These are phyloP conservation scores for Claviceps humidiphila DNA, from an alignment of 2,329 filamentous ascomycete genomes.

Conservation along the genomic window DNA sequence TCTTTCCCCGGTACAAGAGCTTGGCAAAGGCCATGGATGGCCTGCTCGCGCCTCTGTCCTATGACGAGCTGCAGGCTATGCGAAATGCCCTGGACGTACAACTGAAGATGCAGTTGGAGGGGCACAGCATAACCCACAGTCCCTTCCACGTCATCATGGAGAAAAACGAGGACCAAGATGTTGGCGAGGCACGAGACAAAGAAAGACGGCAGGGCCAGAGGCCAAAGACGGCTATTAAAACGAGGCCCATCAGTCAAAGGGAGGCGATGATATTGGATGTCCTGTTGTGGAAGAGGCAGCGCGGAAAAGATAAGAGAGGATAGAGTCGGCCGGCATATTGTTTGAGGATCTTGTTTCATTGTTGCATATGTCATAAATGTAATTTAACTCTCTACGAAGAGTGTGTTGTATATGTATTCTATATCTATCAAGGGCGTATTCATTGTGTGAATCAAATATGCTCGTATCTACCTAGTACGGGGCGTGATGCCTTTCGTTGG, in stretches of 20 bases:
- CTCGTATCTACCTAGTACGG: no score
- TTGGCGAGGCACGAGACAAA: not conserved
- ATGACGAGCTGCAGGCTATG: conserved; percentile 16
- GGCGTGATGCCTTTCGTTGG: no score
- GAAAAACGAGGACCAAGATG: not conserved
- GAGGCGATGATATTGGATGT: conserved; percentile 5
- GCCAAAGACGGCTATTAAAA: not conserved
- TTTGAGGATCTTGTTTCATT: not conserved
- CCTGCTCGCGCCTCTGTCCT: conserved; percentile 17
- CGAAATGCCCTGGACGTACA: conserved; percentile 10
- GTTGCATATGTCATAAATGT: not conserved
- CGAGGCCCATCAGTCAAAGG: not conserved
- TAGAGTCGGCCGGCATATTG: not conserved
- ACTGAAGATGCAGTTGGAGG: conserved; percentile 1
- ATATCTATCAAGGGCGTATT: no score
- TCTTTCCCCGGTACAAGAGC: conserved; percentile 12
- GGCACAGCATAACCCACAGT: not conserved
- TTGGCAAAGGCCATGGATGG: conserved; percentile 17
- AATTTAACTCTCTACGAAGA: no score
- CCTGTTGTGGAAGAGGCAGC: conserved; percentile 1
- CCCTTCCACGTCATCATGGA: conserved; percentile 5
- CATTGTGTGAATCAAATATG: no score
- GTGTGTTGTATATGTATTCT: no score
- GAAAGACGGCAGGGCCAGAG: not conserved
- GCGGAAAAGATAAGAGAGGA: no score